Evolutionary conservation across 176 grass and related monocot genomes (phyloP).

Genomic region (Puya raimondii): DNA sequence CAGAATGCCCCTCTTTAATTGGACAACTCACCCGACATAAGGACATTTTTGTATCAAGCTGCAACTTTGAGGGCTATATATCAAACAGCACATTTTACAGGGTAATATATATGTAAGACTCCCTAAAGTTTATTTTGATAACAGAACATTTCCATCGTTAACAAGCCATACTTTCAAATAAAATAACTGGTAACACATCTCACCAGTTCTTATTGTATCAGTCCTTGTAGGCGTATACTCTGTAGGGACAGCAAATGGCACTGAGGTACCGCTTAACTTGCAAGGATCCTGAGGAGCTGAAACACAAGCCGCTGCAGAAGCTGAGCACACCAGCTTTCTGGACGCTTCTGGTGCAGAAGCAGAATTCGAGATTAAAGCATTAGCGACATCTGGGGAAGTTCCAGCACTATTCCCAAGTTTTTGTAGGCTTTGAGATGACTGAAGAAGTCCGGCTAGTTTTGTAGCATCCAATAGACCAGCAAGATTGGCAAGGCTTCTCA

Average conservation of each 20-base stretch:
- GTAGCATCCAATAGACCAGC: conserved; percentile 33
- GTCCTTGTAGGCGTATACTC: neutral
- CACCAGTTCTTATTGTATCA: conserved; percentile 3
- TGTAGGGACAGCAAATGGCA: neutral
- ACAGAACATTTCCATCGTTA: neutral
- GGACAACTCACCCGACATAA: neutral
- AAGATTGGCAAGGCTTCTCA: conserved; percentile 50
- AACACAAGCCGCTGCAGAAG: neutral
- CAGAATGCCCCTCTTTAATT: no score
- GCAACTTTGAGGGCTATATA: neutral
- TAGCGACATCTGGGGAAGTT: conserved; percentile 31
- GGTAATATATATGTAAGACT: conserved; percentile 27
- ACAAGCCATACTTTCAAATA: neutral
- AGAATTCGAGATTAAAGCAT: conserved; percentile 25
- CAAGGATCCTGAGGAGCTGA: neutral
- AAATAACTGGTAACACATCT: neutral
- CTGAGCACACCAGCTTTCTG: neutral
- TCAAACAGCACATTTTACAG: conserved; percentile 8
- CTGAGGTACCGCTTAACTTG: no score
- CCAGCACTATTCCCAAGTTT: conserved; percentile 33
- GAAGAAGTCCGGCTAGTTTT: conserved; percentile 5
- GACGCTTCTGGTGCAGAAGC: conserved; percentile 15
- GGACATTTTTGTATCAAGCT: neutral
- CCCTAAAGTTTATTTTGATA: conserved; percentile 5
- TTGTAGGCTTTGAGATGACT: conserved; percentile 36